Percentiles rank a stretch among this genome's conserved stretches.
phyloP scores from a whole-genome alignment of 208 protist species.

The Trypanosomatidae sp. region DNA sequence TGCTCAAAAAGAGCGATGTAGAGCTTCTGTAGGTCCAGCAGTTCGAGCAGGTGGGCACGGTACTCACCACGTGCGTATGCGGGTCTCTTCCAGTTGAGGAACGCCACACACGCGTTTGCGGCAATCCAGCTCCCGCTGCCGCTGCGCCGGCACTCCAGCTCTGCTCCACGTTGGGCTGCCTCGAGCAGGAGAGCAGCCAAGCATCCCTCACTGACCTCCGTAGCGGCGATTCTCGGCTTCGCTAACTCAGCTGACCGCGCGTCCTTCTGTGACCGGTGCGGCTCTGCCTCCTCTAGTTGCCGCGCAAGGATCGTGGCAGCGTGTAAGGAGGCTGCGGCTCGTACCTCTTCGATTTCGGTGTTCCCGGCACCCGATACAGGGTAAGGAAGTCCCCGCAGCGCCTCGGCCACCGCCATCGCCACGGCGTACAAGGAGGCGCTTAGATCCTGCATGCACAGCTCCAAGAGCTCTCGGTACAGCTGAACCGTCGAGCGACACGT shows the following conservation, averaged over 20 bases:
- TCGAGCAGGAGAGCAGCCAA: slow-evolving; percentile 19
- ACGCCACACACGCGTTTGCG: slow-evolving; percentile 62
- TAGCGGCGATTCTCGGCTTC: not conserved
- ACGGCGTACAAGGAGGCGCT: slow-evolving; percentile 52
- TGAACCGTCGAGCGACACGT: slow-evolving; percentile 40
- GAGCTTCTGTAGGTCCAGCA: slow-evolving; percentile 24
- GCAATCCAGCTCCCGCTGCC: slow-evolving; percentile 49
- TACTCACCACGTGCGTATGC: slow-evolving; percentile 51
- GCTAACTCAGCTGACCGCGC: not conserved
- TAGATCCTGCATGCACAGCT: slow-evolving; percentile 55
- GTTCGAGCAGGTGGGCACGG: slow-evolving; percentile 16
- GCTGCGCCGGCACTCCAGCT: slow-evolving; percentile 13
- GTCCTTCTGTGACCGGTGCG: not conserved
- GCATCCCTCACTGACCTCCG: slow-evolving; percentile 6
- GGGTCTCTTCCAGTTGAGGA: slow-evolving; percentile 44
- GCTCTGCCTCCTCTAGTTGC: slow-evolving; percentile 27
- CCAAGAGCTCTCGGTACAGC: slow-evolving; percentile 66
- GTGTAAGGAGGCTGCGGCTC: slow-evolving; percentile 29
- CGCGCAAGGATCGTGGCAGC: slow-evolving; percentile 22
- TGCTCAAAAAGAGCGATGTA: slow-evolving; percentile 18
- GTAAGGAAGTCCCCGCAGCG: slow-evolving; percentile 39
- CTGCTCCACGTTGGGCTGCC: slow-evolving; percentile 12
- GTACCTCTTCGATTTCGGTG: slow-evolving; percentile 20
- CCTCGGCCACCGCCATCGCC: slow-evolving; percentile 51
- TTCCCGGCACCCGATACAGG: slow-evolving; percentile 5